Percentiles rank a stretch among this genome's conserved stretches.
phyloP scores from a whole-genome alignment of 208 protist genomes.

The Crithidia fasciculata region DNA sequence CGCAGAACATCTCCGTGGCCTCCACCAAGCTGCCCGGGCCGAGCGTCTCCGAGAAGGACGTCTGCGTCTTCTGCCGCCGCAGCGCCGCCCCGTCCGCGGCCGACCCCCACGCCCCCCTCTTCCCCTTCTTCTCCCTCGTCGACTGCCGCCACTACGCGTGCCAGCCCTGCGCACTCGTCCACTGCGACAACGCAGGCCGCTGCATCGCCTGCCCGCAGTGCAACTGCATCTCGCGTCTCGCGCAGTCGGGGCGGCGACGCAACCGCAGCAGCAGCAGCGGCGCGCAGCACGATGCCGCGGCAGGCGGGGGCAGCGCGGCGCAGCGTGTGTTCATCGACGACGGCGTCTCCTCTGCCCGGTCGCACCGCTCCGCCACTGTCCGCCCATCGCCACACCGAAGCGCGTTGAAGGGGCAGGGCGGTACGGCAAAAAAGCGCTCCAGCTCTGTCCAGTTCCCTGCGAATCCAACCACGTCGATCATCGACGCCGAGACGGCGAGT shows the following conservation, averaged over 20 bases:
- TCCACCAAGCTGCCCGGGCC: slow-evolving; percentile 44
- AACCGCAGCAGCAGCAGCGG: slow-evolving; percentile 28
- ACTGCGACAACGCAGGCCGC: slow-evolving; percentile 79
- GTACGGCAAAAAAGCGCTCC: slow-evolving; percentile 45
- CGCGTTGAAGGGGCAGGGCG: slow-evolving; percentile 46
- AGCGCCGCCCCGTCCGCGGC: slow-evolving; percentile 40
- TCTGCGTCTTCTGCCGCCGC: slow-evolving; percentile 74
- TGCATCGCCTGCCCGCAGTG: slow-evolving; percentile 77
- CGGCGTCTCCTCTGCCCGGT: slow-evolving; percentile 69
- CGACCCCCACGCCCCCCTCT: slow-evolving; percentile 83
- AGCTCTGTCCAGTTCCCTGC: slow-evolving; percentile 69
- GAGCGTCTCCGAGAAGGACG: slow-evolving; percentile 36
- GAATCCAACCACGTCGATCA: slow-evolving; percentile 32
- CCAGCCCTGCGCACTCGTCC: slow-evolving; percentile 88
- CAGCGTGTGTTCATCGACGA: slow-evolving; percentile 71
- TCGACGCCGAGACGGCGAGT: slow-evolving; percentile 11
- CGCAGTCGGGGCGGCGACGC: slow-evolving; percentile 71
- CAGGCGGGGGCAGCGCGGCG: background rate
- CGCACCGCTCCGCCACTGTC: slow-evolving; percentile 35
- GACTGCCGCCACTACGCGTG: slow-evolving; percentile 91
- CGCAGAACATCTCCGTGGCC: slow-evolving; percentile 80
- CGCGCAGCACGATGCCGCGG: background rate
- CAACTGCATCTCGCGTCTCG: slow-evolving; percentile 76
- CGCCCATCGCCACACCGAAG: slow-evolving; percentile 39
- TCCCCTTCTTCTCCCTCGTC: slow-evolving; percentile 88